phyloP scores from a whole-genome alignment of 1,284 basidiomycete species.

The Boletus semigastroideus region DNA sequence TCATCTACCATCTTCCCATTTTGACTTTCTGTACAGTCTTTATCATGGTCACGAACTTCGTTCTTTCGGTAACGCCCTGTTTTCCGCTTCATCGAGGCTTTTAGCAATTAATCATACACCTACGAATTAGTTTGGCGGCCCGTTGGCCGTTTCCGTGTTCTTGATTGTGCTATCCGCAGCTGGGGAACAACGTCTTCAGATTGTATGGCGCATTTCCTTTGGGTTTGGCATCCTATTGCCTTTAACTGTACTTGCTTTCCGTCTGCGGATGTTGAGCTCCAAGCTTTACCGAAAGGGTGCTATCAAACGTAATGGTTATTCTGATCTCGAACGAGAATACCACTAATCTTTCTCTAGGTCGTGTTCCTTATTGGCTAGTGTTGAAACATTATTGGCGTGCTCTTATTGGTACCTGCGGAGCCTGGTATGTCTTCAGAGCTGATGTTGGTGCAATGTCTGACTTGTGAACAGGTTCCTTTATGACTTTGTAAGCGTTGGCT shows the following conservation, averaged over 20 bases:
- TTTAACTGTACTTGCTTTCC: constrained; percentile 69
- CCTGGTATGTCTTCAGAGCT: constrained; percentile 47
- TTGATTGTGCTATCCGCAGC: constrained; percentile 70
- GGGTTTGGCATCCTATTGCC: constrained; percentile 72
- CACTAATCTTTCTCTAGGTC: constrained; percentile 35
- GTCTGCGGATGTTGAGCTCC: constrained; percentile 70
- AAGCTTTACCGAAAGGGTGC: constrained; percentile 65
- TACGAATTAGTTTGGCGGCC: constrained; percentile 56
- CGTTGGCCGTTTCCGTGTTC: constrained; percentile 70
- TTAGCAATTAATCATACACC: constrained; percentile 10
- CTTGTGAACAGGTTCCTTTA: constrained; percentile 60
- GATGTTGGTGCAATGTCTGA: constrained; percentile 7
- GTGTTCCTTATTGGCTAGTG: constrained; percentile 64
- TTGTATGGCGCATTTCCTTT: constrained; percentile 77
- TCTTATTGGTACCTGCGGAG: constrained; percentile 68
- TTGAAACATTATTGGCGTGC: constrained; percentile 68
- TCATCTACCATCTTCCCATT: not conserved
- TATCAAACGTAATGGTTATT: constrained; percentile 50
- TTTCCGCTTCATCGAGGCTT: not conserved
- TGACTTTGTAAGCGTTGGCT: constrained; percentile 53
- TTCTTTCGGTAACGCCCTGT: constrained; percentile 44
- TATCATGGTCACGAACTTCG: constrained; percentile 76
- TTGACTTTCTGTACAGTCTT: constrained; percentile 43
- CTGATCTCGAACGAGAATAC: not conserved
- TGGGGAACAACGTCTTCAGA: constrained; percentile 61